Percentiles rank a stretch among this genome's conserved stretches.
phyloP scores from a whole-genome alignment of 495 filamentous ascomycete genomes.

The Astrothelium subdiscretum region DNA sequence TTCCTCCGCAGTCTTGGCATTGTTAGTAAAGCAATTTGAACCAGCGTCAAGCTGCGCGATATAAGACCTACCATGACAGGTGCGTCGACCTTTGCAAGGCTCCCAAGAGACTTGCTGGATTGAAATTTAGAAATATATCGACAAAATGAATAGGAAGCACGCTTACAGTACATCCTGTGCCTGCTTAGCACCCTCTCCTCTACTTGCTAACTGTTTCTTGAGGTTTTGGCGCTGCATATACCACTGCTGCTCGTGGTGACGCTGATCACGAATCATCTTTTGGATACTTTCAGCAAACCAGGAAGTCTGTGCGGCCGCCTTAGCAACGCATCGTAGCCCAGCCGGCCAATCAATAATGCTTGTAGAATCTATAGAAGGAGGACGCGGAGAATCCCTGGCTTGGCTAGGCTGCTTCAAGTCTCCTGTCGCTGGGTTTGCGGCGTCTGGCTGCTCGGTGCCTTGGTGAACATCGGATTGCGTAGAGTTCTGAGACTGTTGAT shows the following conservation, averaged over 20 bases:
- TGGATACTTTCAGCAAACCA: conserved; percentile 28
- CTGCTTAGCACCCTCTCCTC: not conserved
- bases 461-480: not conserved
- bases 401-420: conserved; percentile 5
- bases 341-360: conserved; percentile 54
- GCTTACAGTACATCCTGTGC: not conserved
- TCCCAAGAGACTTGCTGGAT: not conserved
- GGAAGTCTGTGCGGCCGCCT: conserved; percentile 42
- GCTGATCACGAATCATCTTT: conserved; percentile 52
- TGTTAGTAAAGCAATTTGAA: not conserved
- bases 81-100: not conserved
- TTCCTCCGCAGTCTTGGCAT: conserved; percentile 30
- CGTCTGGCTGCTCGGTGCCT: not conserved
- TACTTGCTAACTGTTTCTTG: conserved; percentile 5
- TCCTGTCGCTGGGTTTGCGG: not conserved
- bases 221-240: conserved; percentile 22
- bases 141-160: not conserved
- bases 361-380: conserved; percentile 34
- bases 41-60: not conserved
- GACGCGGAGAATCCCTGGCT: not conserved
- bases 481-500: not conserved
- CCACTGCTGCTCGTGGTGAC: conserved; percentile 55
- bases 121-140: not conserved
- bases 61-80: not conserved
- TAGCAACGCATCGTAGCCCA: conserved; percentile 51